Conservation (phyloP, 2,329 filamentous ascomycete genomes). For the Rutstroemia sp. region DNA sequence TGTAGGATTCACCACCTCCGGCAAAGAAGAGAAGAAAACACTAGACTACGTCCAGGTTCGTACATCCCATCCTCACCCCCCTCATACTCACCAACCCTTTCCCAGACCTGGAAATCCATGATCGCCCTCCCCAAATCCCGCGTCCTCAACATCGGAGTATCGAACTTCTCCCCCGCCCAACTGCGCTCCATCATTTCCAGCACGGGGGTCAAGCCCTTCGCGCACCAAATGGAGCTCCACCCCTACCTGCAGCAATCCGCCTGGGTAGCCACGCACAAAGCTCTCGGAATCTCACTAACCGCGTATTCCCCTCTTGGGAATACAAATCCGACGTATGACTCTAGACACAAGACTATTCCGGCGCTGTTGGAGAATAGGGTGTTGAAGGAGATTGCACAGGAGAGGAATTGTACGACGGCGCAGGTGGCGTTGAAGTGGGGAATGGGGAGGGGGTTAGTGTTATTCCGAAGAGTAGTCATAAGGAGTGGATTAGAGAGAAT, state of each 20-base stretch:
- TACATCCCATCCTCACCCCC: background rate
- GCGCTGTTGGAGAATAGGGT: constrained; percentile 1
- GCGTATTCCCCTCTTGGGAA: constrained; percentile 34
- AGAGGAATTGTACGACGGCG: constrained; percentile 27
- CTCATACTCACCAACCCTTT: constrained; percentile 10
- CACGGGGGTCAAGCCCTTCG: constrained; percentile 47
- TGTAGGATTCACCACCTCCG: constrained; percentile 24
- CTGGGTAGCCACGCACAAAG: constrained; percentile 21
- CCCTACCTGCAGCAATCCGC: constrained; percentile 60
- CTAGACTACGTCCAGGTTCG: background rate
- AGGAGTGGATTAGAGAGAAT: constrained; percentile 38
- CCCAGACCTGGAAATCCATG: constrained; percentile 71
- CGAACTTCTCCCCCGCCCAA: constrained; percentile 62
- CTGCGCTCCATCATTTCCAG: constrained; percentile 1
- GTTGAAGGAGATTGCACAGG: background rate
- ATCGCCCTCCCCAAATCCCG: constrained; percentile 61
- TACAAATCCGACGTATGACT: constrained; percentile 35
- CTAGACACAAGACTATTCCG: background rate
- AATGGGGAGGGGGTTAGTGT: constrained; percentile 38
- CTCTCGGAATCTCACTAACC: constrained; percentile 29
- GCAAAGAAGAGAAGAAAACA: constrained; percentile 32
- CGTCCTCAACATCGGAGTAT: constrained; percentile 72
- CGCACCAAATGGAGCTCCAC: constrained; percentile 77
- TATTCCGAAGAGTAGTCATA: constrained; percentile 43
- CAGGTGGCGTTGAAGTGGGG: constrained; percentile 43